Evolutionary conservation across 2,329 filamentous ascomycete genomes (phyloP).

Genomic region (Hymenoscyphus occultus): DNA sequence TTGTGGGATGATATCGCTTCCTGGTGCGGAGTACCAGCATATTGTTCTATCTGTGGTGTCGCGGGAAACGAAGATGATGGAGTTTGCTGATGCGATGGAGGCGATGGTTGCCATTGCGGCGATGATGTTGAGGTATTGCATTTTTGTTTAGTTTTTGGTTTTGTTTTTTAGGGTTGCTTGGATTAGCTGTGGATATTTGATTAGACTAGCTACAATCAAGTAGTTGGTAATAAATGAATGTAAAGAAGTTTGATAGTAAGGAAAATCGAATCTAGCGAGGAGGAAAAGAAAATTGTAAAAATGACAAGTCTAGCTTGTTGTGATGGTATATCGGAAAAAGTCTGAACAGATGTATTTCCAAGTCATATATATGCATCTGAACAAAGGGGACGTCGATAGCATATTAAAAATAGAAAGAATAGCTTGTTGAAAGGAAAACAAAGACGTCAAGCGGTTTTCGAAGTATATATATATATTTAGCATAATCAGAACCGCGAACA

Average conservation of each 20-base stretch:
- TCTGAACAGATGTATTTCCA: not conserved
- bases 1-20: not conserved
- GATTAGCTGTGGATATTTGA: not conserved
- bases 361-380: not conserved
- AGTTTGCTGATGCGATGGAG: constrained; percentile 1
- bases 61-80: constrained; percentile 8
- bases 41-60: not conserved
- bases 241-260: not conserved
- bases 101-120: not conserved
- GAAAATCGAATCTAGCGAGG: not conserved
- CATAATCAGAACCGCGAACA: too few relatives aligned
- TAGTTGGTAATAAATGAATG: not conserved
- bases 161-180: not conserved
- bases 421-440: not conserved
- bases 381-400: not conserved
- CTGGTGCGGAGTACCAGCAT: constrained; percentile 7
- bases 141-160: not conserved
- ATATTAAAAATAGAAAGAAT: not conserved
- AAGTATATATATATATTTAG: too few relatives aligned
- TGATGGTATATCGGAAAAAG: not conserved
- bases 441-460: too few relatives aligned
- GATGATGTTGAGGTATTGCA: constrained; percentile 8
- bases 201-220: not conserved
- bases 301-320: not conserved
- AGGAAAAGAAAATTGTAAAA: not conserved